These are phyloP conservation scores for Neonectria faginata DNA, from an alignment of 2,329 filamentous ascomycete genomes.

Conservation along the genomic window DNA sequence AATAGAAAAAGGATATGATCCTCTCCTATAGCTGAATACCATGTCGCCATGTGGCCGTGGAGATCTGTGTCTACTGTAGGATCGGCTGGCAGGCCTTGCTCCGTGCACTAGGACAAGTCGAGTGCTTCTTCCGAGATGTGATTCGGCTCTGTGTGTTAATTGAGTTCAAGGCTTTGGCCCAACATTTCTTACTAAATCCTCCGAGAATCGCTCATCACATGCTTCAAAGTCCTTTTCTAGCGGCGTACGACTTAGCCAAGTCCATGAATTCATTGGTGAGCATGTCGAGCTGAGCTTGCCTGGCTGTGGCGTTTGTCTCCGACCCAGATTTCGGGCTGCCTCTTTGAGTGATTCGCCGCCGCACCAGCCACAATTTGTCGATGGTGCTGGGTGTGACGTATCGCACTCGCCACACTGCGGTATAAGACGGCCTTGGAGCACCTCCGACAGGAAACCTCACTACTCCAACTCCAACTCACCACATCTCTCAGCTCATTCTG, in stretches of 20 bases:
- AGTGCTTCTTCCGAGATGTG: neutral
- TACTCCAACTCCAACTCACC: slow-evolving; percentile 5
- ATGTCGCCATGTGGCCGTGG: neutral
- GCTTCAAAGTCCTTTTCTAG: neutral
- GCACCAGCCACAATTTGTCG: slow-evolving; percentile 40
- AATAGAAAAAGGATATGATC: neutral
- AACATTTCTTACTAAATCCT: too few relatives aligned
- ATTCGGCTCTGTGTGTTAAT: neutral
- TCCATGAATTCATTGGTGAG: neutral
- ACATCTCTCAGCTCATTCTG: neutral
- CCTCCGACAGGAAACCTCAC: slow-evolving; percentile 3
- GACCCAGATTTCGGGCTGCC: slow-evolving; percentile 9
- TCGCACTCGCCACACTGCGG: slow-evolving; percentile 41
- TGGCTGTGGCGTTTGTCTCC: neutral
- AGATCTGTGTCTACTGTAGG: neutral
- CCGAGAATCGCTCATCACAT: neutral
- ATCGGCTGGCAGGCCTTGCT: neutral
- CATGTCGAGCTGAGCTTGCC: neutral
- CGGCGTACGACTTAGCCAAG: neutral
- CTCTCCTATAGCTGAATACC: neutral
- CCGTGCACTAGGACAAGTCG: neutral
- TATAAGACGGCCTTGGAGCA: slow-evolving; percentile 39
- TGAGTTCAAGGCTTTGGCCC: neutral
- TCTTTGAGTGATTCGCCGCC: slow-evolving; percentile 9
- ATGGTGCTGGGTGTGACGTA: slow-evolving; percentile 39